Percentiles rank a stretch among this genome's conserved stretches.
These are phyloP conservation scores for Lanmaoa rubissima DNA, from an alignment of 768 basidiomycete species.

Conservation along the genomic window DNA sequence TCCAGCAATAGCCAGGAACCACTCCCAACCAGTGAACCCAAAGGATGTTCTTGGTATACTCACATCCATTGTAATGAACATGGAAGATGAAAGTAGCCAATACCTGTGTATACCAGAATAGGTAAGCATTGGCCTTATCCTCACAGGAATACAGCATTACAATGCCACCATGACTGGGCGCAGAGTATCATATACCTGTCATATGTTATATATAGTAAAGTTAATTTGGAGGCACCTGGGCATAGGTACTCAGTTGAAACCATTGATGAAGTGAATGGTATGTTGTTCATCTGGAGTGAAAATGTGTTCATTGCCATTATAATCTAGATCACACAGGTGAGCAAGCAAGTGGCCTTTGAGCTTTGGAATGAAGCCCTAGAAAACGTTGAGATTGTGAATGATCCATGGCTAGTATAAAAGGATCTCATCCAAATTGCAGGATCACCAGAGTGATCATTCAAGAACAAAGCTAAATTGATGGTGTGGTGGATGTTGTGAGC, in stretches of 20 bases:
- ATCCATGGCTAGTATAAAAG: too few species aligned
- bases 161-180: constrained; percentile 10
- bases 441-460: neutral
- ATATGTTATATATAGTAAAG: constrained; percentile 24
- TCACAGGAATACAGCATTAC: constrained; percentile 22
- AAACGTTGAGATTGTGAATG: too few species aligned
- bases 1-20: constrained; percentile 18
- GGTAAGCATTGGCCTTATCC: constrained; percentile 9
- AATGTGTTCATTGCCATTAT: neutral
- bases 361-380: constrained; percentile 20
- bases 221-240: neutral
- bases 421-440: neutral
- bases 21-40: constrained; percentile 41
- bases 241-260: neutral
- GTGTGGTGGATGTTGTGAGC: too few species aligned
- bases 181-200: constrained; percentile 10
- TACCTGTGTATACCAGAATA: constrained; percentile 25
- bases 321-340: neutral
- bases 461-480: neutral
- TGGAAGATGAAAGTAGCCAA: constrained; percentile 22
- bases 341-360: constrained; percentile 24
- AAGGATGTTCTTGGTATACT: constrained; percentile 29
- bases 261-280: neutral
- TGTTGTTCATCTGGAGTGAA: neutral
- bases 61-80: neutral